phyloP scores from a whole-genome alignment of 2,329 filamentous ascomycete genomes.

The Aspergillus novoparasiticus region DNA sequence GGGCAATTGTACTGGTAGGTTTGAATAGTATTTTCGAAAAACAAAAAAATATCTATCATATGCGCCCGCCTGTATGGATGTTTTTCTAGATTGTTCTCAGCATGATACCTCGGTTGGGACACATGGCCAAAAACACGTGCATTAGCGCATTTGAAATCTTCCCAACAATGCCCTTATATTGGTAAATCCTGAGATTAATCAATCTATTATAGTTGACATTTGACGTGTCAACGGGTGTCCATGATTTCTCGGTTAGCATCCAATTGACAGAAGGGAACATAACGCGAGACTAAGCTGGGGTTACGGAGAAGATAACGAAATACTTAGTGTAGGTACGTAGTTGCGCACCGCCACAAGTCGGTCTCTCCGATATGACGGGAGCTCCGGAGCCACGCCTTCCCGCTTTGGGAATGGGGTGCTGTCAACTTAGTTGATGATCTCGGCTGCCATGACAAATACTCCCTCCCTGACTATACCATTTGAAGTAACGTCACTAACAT shows the following conservation, averaged over 20 bases:
- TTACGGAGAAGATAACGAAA: background rate
- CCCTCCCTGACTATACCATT: background rate
- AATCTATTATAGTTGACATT: background rate
- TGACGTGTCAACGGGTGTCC: background rate
- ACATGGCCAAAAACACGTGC: conserved; percentile 1
- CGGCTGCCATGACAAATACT: background rate
- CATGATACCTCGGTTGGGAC: background rate
- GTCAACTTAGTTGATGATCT: background rate
- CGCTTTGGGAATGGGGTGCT: background rate
- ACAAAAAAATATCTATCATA: background rate
- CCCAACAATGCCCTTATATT: background rate
- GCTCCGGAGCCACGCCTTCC: background rate
- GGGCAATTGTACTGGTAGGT: background rate
- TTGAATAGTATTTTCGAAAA: background rate
- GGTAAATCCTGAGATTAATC: background rate
- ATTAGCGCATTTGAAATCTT: background rate
- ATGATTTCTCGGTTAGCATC: background rate
- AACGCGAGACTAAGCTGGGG: background rate
- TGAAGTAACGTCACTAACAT: background rate
- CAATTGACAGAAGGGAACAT: background rate
- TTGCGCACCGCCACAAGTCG: background rate
- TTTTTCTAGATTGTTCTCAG: conserved; percentile 6
- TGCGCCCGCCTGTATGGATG: background rate
- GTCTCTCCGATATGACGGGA: background rate
- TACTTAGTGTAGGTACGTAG: background rate